Percentiles rank a stretch among this genome's conserved stretches.
phyloP scores from a whole-genome alignment of 2,329 filamentous ascomycete genomes.

The Claviceps citrina region DNA sequence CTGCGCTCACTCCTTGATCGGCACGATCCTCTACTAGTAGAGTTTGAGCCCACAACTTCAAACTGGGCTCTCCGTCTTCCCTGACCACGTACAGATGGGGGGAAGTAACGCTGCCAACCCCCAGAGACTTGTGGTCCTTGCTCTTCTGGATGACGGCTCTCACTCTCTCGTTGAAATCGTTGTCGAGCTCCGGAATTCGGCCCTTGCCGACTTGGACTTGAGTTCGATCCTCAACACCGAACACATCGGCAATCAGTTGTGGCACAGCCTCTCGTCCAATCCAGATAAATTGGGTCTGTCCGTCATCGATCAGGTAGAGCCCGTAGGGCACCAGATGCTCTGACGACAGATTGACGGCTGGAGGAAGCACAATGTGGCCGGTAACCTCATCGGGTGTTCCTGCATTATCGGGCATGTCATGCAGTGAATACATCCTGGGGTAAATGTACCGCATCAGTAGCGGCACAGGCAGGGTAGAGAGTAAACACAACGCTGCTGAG shows the following conservation, averaged over 20 bases:
- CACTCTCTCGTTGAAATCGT: conserved; percentile 91
- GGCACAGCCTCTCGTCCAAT: conserved; percentile 84
- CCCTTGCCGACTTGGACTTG: conserved; percentile 86
- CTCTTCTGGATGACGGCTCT: conserved; percentile 86
- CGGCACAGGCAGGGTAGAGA: conserved; percentile 86
- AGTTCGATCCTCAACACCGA: conserved; percentile 69
- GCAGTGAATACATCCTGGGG: conserved; percentile 67
- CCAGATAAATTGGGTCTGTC: conserved; percentile 96
- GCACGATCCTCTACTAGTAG: conserved; percentile 87
- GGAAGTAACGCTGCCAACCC: conserved; percentile 82
- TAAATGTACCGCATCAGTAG: conserved; percentile 89
- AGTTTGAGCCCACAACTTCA: conserved; percentile 95
- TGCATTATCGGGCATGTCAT: conserved; percentile 92
- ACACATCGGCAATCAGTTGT: conserved; percentile 76
- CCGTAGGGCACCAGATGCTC: conserved; percentile 79
- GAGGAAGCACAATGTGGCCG: conserved; percentile 77
- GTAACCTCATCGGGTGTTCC: conserved; percentile 74
- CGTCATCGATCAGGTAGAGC: conserved; percentile 90
- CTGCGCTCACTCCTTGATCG: conserved; percentile 82
- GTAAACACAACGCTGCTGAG: conserved; percentile 76
- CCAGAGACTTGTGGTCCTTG: conserved; percentile 68
- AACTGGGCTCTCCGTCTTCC: conserved; percentile 86
- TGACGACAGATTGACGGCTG: conserved; percentile 71
- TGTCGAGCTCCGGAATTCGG: conserved; percentile 71
- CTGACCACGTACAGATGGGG: conserved; percentile 87